Conservation (phyloP, 2,329 filamentous ascomycete genomes). For the Ophiostoma novo-ulmi region DNA sequence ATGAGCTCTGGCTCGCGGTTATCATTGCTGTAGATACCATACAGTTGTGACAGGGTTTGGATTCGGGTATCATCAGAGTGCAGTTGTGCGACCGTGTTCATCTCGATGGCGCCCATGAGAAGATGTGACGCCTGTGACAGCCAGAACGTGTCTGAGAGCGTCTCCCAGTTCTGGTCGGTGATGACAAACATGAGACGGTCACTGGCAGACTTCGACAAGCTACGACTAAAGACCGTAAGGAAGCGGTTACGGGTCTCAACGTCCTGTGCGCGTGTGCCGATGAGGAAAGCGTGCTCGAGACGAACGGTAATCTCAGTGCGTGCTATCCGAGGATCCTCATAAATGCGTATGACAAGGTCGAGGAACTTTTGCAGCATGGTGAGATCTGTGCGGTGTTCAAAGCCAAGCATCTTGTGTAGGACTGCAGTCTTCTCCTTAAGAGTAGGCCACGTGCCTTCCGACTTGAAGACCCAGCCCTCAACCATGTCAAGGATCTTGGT, state of each 20-base stretch:
- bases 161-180: conserved; percentile 94
- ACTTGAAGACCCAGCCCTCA: conserved; percentile 92
- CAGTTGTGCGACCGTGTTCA: conserved; percentile 71
- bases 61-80: conserved; percentile 79
- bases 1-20: conserved; percentile 59
- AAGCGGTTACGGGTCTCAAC: conserved; percentile 97
- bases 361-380: conserved; percentile 89
- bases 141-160: conserved; percentile 92
- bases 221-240: conserved; percentile 92
- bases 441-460: conserved; percentile 90
- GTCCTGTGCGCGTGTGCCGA: conserved; percentile 86
- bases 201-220: conserved; percentile 85
- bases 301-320: conserved; percentile 92
- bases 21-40: conserved; percentile 69
- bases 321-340: conserved; percentile 94
- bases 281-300: conserved; percentile 96
- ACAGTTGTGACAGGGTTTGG: conserved; percentile 67
- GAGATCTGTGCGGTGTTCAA: conserved; percentile 77
- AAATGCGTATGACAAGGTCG: conserved; percentile 93
- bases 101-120: conserved; percentile 84
- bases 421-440: conserved; percentile 99
- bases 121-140: conserved; percentile 90
- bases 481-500: conserved; percentile 92
- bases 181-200: conserved; percentile 86
- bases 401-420: conserved; percentile 96